Evolutionary conservation across 768 basidiomycete genomes (phyloP).

Genomic region (Crassisporium funariophilum): DNA sequence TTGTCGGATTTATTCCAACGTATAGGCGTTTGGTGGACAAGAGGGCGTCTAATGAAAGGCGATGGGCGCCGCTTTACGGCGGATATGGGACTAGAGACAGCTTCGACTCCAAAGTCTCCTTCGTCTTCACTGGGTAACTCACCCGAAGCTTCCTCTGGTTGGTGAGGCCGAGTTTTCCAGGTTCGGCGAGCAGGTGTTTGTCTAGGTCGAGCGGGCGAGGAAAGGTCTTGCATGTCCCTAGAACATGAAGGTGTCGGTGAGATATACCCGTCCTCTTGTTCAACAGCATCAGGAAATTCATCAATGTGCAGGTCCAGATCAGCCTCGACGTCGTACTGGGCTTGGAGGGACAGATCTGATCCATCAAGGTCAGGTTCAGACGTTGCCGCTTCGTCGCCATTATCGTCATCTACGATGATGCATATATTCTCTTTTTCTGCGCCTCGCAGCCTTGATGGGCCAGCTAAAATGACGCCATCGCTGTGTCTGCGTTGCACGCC

Average conservation of each 20-base stretch:
- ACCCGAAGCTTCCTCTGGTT: constrained; percentile 5
- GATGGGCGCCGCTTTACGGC: constrained; percentile 16
- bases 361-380: constrained; percentile 24
- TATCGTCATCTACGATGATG: constrained; percentile 28
- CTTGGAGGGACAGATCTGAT: constrained; percentile 37
- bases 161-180: constrained; percentile 4
- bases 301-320: constrained; percentile 42
- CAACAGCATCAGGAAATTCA: constrained; percentile 47
- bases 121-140: constrained; percentile 22
- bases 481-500: constrained; percentile 22
- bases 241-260: constrained; percentile 66
- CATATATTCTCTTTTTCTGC: constrained; percentile 47
- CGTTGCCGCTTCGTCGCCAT: constrained; percentile 26
- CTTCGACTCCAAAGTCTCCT: constrained; percentile 25
- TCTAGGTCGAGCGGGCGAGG: constrained; percentile 54
- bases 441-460: constrained; percentile 35
- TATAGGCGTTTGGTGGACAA: constrained; percentile 11
- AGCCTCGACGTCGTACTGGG: constrained; percentile 38
- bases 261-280: constrained; percentile 82
- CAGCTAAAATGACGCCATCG: constrained; percentile 21
- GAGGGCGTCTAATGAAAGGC: constrained; percentile 1
- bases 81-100: constrained; percentile 32
- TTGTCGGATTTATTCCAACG: background rate
- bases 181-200: constrained; percentile 10
- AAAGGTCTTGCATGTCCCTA: constrained; percentile 63